Percentiles rank a stretch among this genome's conserved stretches.
phyloP scores from a whole-genome alignment of 306 rosid species.

The Acacia acuminata region DNA sequence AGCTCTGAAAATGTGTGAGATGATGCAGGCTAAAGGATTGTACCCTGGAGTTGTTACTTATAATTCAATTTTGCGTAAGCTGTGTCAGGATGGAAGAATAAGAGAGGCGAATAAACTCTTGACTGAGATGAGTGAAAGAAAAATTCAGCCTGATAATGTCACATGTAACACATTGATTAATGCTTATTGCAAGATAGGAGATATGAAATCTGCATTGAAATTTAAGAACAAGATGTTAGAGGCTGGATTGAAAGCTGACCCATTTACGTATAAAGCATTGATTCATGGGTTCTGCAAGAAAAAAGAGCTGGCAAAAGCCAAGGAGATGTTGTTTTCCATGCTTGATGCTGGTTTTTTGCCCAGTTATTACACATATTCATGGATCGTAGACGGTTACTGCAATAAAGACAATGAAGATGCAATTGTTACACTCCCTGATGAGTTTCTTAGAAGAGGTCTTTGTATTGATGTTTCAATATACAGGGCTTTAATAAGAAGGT shows the following conservation, averaged over 20 bases:
- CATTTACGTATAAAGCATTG: constrained; percentile 75
- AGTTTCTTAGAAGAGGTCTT: constrained; percentile 59
- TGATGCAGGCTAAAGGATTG: constrained; percentile 74
- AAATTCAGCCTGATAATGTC: constrained; percentile 73
- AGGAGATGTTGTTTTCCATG: constrained; percentile 65
- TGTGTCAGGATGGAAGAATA: constrained; percentile 80
- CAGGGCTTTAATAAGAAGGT: constrained; percentile 80
- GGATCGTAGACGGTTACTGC: constrained; percentile 79
- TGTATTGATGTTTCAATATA: constrained; percentile 66
- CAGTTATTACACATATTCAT: constrained; percentile 65
- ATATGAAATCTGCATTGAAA: constrained; percentile 72
- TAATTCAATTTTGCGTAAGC: constrained; percentile 75
- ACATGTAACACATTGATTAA: constrained; percentile 91
- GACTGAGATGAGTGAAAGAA: constrained; percentile 78
- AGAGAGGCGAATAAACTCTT: constrained; percentile 81
- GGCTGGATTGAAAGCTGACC: constrained; percentile 71
- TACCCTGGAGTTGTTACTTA: constrained; percentile 78
- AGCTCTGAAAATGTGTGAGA: constrained; percentile 59
- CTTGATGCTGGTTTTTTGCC: constrained; percentile 69
- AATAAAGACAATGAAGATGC: constrained; percentile 58
- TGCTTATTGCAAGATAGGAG: constrained; percentile 86
- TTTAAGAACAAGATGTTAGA: constrained; percentile 79
- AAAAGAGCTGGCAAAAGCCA: constrained; percentile 60
- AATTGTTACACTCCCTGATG: constrained; percentile 58
- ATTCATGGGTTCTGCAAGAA: constrained; percentile 78